phyloP scores from a whole-genome alignment of 305 asterid genomes.

The Caryopteris hybrid region DNA sequence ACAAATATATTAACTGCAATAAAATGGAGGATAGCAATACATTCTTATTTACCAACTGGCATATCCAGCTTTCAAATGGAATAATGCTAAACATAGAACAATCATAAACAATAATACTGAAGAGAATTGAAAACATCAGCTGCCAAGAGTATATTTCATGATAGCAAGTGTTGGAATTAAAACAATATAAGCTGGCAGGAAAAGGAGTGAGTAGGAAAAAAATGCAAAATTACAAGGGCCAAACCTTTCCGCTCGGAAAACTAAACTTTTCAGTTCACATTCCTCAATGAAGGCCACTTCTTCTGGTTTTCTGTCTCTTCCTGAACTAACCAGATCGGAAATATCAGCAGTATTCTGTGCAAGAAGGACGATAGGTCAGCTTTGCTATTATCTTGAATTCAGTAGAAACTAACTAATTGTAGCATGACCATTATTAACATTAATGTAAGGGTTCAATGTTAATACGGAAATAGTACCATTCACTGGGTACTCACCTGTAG shows the following conservation, averaged over 20 bases:
- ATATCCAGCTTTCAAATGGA: neutral
- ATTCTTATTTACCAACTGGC: constrained; percentile 2
- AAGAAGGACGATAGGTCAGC: constrained; percentile 17
- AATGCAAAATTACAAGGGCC: constrained; percentile 8
- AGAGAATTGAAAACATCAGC: neutral
- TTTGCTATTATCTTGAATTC: neutral
- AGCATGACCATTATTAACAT: neutral
- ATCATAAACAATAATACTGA: neutral
- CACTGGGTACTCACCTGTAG: constrained; percentile 51
- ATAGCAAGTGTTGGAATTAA: constrained; percentile 1
- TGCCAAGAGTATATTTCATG: neutral
- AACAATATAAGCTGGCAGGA: neutral
- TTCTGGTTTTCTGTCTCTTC: constrained; percentile 85
- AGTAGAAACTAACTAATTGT: neutral
- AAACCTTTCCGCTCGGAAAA: constrained; percentile 87
- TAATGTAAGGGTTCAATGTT: neutral
- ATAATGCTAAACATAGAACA: neutral
- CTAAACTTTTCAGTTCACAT: constrained; percentile 63
- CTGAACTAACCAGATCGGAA: constrained; percentile 89
- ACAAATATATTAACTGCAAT: constrained; percentile 8
- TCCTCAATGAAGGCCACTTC: constrained; percentile 87
- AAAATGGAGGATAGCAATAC: neutral
- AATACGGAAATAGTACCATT: neutral
- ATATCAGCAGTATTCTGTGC: constrained; percentile 82
- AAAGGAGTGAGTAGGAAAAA: neutral